Evolutionary conservation across 768 basidiomycete genomes (phyloP).

Genomic region (Pleurotus sapidus): DNA sequence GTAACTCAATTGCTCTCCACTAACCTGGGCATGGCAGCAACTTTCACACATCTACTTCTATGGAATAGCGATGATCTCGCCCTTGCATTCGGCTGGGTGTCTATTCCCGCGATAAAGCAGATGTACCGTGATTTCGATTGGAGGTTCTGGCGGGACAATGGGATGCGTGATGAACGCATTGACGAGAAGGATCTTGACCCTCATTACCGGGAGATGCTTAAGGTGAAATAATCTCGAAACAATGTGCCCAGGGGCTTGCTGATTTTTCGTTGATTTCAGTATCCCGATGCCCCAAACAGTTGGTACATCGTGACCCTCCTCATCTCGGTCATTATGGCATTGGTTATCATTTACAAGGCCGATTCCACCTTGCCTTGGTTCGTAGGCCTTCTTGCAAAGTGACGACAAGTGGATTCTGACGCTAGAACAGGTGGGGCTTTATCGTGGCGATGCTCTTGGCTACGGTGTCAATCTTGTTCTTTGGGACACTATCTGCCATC

Average conservation of each 20-base stretch:
- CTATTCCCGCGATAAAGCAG: slow-evolving; percentile 27
- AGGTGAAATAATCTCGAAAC: slow-evolving; percentile 23
- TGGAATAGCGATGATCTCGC: slow-evolving; percentile 42
- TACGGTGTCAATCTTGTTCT: slow-evolving; percentile 43
- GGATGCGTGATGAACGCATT: slow-evolving; percentile 27
- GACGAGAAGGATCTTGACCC: slow-evolving; percentile 37
- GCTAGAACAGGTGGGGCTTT: slow-evolving; percentile 41
- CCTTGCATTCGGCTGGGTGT: slow-evolving; percentile 44
- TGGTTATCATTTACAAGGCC: slow-evolving; percentile 43
- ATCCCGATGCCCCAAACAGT: slow-evolving; percentile 55
- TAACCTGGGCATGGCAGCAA: slow-evolving; percentile 47
- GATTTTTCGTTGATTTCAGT: slow-evolving; percentile 21
- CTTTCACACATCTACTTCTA: slow-evolving; percentile 43
- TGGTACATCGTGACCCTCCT: slow-evolving; percentile 47
- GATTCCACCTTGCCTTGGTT: slow-evolving; percentile 48
- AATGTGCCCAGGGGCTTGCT: no score
- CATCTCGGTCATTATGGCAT: slow-evolving; percentile 37
- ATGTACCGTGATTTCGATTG: slow-evolving; percentile 34
- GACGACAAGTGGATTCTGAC: no score
- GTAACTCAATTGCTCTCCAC: slow-evolving; percentile 39
- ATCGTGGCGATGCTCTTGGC: slow-evolving; percentile 40
- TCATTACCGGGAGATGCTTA: slow-evolving; percentile 50
- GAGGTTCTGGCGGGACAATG: slow-evolving; percentile 40
- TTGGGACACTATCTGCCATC: slow-evolving; percentile 42
- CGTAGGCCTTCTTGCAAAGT: background rate